Evolutionary conservation across 768 basidiomycete genomes (phyloP).

Genomic region (Tremella yokohamensis): DNA sequence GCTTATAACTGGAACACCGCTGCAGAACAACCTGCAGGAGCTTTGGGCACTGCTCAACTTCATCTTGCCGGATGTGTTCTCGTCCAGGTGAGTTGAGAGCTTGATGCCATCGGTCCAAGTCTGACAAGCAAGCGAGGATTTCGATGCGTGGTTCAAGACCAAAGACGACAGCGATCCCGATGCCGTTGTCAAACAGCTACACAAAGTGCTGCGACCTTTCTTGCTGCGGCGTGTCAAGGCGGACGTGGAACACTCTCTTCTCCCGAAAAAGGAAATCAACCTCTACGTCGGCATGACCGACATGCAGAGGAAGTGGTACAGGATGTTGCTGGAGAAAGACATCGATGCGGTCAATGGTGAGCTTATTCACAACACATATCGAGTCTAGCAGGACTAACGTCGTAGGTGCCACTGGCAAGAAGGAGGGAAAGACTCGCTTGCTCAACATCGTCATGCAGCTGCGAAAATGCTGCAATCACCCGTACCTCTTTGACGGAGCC

Average conservation of each 20-base stretch:
- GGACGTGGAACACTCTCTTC: conserved; percentile 91
- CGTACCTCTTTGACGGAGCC: conserved; percentile 51
- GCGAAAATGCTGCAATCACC: conserved; percentile 53
- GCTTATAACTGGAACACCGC: conserved; percentile 92
- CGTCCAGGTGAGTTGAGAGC: conserved; percentile 49
- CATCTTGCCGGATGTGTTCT: conserved; percentile 94
- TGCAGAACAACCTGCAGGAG: conserved; percentile 96
- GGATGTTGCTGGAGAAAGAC: conserved; percentile 86
- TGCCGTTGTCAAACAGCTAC: conserved; percentile 90
- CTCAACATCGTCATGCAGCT: conserved; percentile 99
- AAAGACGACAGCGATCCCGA: conserved; percentile 71
- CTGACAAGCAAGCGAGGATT: conserved; percentile 59
- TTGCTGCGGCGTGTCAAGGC: conserved; percentile 88
- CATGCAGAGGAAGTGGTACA: conserved; percentile 98
- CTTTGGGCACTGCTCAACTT: conserved; percentile 94
- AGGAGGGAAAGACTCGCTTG: conserved; percentile 93
- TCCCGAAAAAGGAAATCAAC: conserved; percentile 98
- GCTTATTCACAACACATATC: conserved; percentile 24
- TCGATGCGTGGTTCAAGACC: conserved; percentile 91
- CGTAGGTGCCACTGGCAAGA: conserved; percentile 84
- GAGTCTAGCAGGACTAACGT: conserved; percentile 5
- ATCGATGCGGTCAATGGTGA: conserved; percentile 95
- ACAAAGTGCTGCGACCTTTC: conserved; percentile 95
- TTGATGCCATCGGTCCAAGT: background rate
- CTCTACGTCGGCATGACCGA: conserved; percentile 95